Conservation (phyloP, 2,329 filamentous ascomycete genomes). For the Cordyceps tenuipes region DNA sequence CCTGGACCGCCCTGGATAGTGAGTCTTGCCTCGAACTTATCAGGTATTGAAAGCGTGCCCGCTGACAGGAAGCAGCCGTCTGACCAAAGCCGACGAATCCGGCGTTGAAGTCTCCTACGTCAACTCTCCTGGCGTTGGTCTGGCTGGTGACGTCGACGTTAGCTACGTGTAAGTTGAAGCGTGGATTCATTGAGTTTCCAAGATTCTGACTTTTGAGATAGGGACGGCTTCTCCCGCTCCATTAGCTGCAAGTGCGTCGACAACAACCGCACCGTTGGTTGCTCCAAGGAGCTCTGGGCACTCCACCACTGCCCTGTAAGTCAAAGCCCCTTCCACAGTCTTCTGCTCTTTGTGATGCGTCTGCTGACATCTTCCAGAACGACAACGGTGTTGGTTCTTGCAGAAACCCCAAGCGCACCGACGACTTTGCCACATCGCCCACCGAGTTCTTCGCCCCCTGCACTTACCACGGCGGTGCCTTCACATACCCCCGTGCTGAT, state of each 20-base stretch:
- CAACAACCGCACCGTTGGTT: neutral
- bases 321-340: neutral
- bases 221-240: neutral
- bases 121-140: neutral
- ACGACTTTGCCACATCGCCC: neutral
- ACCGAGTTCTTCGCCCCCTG: constrained; percentile 2
- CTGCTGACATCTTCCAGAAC: neutral
- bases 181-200: too few relatives aligned
- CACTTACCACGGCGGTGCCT: constrained; percentile 7
- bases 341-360: neutral
- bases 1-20: neutral
- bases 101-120: constrained; percentile 1
- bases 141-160: constrained; percentile 3
- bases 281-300: constrained; percentile 1
- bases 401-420: neutral
- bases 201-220: neutral
- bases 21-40: neutral
- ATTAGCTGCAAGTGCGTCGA: constrained; percentile 6
- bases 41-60: too few relatives aligned
- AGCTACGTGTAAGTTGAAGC: neutral
- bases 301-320: neutral
- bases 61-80: neutral
- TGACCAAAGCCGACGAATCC: constrained; percentile 3
- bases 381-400: constrained; percentile 1
- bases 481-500: constrained; percentile 6